Base-by-base conservation (phyloP, 2,329 filamentous ascomycete genomes). In the Samsoniella hepiali region DNA sequence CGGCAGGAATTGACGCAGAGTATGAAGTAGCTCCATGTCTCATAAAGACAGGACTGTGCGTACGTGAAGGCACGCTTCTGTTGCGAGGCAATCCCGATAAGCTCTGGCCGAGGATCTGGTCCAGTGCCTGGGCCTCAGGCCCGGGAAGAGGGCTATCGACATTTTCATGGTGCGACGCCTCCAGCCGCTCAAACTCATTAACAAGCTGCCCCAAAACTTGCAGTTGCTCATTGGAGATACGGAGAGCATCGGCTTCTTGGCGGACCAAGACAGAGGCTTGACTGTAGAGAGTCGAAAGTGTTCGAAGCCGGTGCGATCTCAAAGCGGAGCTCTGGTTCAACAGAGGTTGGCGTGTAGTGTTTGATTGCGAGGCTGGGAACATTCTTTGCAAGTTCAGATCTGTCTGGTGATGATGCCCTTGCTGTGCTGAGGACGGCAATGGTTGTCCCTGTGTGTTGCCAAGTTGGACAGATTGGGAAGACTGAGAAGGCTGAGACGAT, bases 1-100 rank as follows among this genome's bases (percentile, higher is more conserved):
- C 86, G 3, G 86, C 77, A 5, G 84, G 84, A 58, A 88, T 87
- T 1, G 82, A 76, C 15, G 79, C 73, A 10, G 81, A 74, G 49
- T 80, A 79, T 1, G 77, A 71, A 15, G 79, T 69, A 11, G 76
- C 76, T 31, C 78, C 78, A 66, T 87, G 82, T 60, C 83, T 77
- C 50, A 78, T 77, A 65, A 84, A 69, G 4, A 79, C 68, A 15
- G 80, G 76, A 40, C 76, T 76, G 68, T 69, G 47, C 13, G 62
- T 54, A 22, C 55, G 62, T 10, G 62, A 53, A 29, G 49, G 55
- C 10, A 49, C 38, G 27, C n/a, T 38, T 45, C 56, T 58, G 11
- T n/a, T 54, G 10, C 44, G 27, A 27, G 58, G 63, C 2, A 65
- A 62, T 38, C 29, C 29, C 1, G 3, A 3, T n/a, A 31, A 8